phyloP scores from a whole-genome alignment of 352 stramenopile genomes.

The Pythium aquatile region DNA sequence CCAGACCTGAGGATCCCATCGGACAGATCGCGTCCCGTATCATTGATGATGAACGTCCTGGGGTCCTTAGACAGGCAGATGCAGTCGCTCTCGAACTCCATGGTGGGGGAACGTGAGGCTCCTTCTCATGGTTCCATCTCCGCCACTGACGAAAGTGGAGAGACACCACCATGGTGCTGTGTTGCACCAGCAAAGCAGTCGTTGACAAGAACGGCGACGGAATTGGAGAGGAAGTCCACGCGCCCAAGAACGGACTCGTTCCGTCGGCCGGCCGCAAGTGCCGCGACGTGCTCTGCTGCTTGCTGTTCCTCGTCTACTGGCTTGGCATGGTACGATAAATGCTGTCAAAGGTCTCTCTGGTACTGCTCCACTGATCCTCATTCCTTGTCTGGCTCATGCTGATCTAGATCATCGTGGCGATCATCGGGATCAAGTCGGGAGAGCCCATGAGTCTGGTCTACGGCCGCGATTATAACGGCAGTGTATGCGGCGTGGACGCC shows the following conservation, averaged over 20 bases:
- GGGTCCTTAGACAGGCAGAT: conserved; percentile 4
- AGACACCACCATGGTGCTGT: conserved; percentile 17
- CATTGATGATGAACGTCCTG: background rate
- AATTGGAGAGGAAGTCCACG: conserved; percentile 9
- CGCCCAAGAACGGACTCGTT: conserved; percentile 28
- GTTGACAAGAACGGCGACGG: background rate
- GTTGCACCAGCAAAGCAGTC: conserved; percentile 17
- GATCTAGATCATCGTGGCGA: conserved; percentile 46
- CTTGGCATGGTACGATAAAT: conserved; percentile 58
- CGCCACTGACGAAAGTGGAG: background rate
- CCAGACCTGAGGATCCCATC: background rate
- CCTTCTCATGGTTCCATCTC: background rate
- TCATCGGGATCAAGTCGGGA: conserved; percentile 62
- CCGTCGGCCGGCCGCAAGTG: conserved; percentile 39
- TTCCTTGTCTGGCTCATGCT: no score
- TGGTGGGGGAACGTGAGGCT: background rate
- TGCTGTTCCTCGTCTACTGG: conserved; percentile 87
- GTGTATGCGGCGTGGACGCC: conserved; percentile 64
- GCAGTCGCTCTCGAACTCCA: background rate
- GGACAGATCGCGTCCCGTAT: background rate
- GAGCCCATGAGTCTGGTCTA: conserved; percentile 78
- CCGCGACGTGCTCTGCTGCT: conserved; percentile 74
- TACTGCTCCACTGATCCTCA: no score
- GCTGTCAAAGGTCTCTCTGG: background rate
- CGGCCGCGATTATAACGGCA: conserved; percentile 79